Evolutionary conservation across 1,284 basidiomycete species (phyloP), one percentile per base, ranked within the genome.

Genomic region (Exsudoporus floridanus): DNA sequence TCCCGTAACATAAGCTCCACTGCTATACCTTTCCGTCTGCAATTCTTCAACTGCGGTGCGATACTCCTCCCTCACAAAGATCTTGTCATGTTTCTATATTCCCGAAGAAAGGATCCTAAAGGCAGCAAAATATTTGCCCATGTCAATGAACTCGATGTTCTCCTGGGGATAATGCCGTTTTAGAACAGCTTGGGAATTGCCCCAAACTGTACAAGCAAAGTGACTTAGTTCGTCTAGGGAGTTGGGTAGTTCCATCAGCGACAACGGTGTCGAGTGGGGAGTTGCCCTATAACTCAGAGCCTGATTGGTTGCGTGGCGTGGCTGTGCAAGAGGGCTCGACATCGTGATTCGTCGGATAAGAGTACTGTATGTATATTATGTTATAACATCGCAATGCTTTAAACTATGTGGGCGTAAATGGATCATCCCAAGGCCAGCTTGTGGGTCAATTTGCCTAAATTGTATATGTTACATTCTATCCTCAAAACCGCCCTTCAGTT

Each of bases 351-450:
- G n/a, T n/a, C n/a, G n/a, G n/a, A n/a, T n/a, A n/a, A n/a, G n/a
- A n/a, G n/a, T n/a, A n/a, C n/a, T n/a, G n/a, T 12, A 28, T 40
- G 38, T 12, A 9, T 13, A 25, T 6, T 31, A 19, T 18, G 25
- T 36, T 16, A 39, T 6, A 30, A 31, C 19, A 37, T 35, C n/a
- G 14, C 19, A 12, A 44, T 50, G 36, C 18, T 31, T 38, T 41
- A 43, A 35, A 42, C 36, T 40, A 40, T 19, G 12, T 36, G 28
- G 21, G 16, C 10, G 12, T 42, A 50, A 18, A 8, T 42, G 19
- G 27, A 23, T 34, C 25, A 25, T 31, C 23, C 45, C 30, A 44
- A 58, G 53, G 16, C 60, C 53, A 47, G 58, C 63, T 50, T 48
- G 27, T 39, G 23, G 16, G 16, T 41, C 30, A 18, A 48, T 21